phyloP scores from a whole-genome alignment of 352 stramenopile genomes.

The Pythium brachiatum region DNA sequence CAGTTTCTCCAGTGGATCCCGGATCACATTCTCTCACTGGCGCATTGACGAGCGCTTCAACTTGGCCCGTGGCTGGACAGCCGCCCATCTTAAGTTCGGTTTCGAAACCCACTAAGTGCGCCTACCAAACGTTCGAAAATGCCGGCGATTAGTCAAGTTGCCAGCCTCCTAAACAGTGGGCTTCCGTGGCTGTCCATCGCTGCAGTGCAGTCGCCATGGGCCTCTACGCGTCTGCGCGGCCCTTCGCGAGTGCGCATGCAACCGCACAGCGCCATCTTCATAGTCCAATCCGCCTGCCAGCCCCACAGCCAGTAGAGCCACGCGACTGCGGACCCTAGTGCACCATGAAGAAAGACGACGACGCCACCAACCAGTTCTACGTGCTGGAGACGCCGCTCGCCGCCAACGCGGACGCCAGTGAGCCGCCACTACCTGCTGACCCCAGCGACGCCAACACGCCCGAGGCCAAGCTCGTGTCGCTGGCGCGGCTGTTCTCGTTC shows the following conservation, averaged over 20 bases:
- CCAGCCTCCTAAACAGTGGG: no score
- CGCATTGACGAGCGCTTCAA: no score
- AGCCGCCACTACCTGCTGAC: neutral
- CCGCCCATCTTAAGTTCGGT: no score
- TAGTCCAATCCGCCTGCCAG: neutral
- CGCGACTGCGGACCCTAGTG: neutral
- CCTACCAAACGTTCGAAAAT: neutral
- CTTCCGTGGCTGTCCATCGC: no score
- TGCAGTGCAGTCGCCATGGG: no score
- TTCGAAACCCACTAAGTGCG: neutral
- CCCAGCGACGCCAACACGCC: neutral
- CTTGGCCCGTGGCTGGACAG: no score
- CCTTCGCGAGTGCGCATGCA: neutral
- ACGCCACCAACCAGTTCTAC: neutral
- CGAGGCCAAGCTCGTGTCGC: constrained; percentile 35
- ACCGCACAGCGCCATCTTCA: neutral
- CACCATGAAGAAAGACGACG: constrained; percentile 2
- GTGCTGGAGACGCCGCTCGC: constrained; percentile 8
- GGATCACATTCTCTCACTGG: no score
- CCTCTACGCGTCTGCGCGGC: neutral
- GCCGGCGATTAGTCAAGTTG: neutral
- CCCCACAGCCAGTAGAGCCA: neutral
- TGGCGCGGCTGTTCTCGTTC: constrained; percentile 50
- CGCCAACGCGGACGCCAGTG: neutral
- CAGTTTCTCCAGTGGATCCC: no score